These are phyloP conservation scores for Pichia californica DNA, from an alignment of 805 yeast genomes.

Conservation along the genomic window DNA sequence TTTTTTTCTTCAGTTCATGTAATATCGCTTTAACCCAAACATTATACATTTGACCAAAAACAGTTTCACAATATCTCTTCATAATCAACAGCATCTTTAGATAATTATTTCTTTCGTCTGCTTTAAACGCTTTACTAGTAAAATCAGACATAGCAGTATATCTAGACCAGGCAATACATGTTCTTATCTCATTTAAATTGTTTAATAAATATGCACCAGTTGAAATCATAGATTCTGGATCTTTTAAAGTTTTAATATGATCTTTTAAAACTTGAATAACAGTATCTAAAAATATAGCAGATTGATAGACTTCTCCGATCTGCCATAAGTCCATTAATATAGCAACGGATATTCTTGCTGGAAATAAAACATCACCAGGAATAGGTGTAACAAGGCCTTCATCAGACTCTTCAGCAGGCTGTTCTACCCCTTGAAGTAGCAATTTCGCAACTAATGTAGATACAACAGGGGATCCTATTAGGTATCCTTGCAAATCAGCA, in stretches of 20 bases:
- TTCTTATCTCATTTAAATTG: slow-evolving; percentile 11
- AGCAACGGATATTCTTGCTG: slow-evolving; percentile 86
- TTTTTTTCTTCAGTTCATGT: slow-evolving; percentile 6
- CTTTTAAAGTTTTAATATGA: slow-evolving; percentile 16
- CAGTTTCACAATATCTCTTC: slow-evolving; percentile 14
- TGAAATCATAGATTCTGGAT: slow-evolving; percentile 5
- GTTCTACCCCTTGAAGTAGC: slow-evolving; percentile 69
- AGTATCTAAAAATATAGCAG: slow-evolving; percentile 83
- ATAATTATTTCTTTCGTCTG: slow-evolving; percentile 10
- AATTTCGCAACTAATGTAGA: slow-evolving; percentile 82
- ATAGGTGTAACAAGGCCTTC: slow-evolving; percentile 70
- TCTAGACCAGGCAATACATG: slow-evolving; percentile 4
- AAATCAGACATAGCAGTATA: slow-evolving; percentile 11
- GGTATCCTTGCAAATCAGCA: slow-evolving; percentile 57
- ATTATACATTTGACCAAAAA: slow-evolving; percentile 12
- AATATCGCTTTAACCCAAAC: slow-evolving; percentile 11
- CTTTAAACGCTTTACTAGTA: slow-evolving; percentile 1
- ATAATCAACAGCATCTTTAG: slow-evolving; percentile 12
- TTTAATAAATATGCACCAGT: slow-evolving; percentile 13
- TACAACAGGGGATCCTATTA: slow-evolving; percentile 61
- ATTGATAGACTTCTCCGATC: slow-evolving; percentile 82
- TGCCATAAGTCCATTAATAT: slow-evolving; percentile 96
- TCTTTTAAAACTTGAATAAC: slow-evolving; percentile 80
- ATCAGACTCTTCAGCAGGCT: slow-evolving; percentile 79
- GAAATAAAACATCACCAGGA: slow-evolving; percentile 80